These are phyloP conservation scores for Termitomyces sp. DNA, from an alignment of 768 basidiomycete genomes.

Conservation along the genomic window DNA sequence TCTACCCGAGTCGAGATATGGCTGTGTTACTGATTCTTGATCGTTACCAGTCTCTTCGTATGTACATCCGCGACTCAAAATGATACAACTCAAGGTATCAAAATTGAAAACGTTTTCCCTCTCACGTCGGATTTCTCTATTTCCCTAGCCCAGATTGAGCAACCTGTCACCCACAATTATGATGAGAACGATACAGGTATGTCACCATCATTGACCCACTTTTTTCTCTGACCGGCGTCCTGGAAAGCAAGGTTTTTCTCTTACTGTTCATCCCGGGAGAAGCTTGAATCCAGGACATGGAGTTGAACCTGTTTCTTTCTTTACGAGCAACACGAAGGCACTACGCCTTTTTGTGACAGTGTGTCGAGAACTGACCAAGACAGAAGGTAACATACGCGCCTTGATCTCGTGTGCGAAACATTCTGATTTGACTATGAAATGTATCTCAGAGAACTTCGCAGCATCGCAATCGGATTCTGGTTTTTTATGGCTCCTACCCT, in stretches of 20 bases:
- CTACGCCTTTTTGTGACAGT: constrained; percentile 50
- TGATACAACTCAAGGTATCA: constrained; percentile 31
- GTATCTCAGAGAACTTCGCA: constrained; percentile 20
- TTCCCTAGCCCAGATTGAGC: constrained; percentile 53
- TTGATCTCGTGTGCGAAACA: constrained; percentile 16
- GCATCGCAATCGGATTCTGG: constrained; percentile 30
- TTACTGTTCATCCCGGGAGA: constrained; percentile 52
- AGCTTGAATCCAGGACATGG: constrained; percentile 20
- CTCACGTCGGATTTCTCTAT: constrained; percentile 55
- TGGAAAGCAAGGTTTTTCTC: constrained; percentile 41
- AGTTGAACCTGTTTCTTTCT: constrained; percentile 38
- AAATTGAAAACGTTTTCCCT: constrained; percentile 53
- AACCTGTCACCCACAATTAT: constrained; percentile 25
- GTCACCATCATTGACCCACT: neutral
- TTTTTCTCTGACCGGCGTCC: neutral
- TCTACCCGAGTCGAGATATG: neutral
- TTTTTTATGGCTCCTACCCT: constrained; percentile 48
- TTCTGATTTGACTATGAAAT: constrained; percentile 15
- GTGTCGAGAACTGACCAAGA: constrained; percentile 55
- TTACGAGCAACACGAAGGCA: constrained; percentile 45
- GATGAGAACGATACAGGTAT: neutral
- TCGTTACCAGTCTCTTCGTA: constrained; percentile 43
- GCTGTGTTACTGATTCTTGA: neutral
- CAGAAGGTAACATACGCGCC: constrained; percentile 35
- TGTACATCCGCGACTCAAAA: constrained; percentile 36